A percentile compares a stretch with the other conserved stretches of the same genome.
phyloP scores from a whole-genome alignment of 2,329 filamentous ascomycete species.

The Pseudogymnoascus sp. region DNA sequence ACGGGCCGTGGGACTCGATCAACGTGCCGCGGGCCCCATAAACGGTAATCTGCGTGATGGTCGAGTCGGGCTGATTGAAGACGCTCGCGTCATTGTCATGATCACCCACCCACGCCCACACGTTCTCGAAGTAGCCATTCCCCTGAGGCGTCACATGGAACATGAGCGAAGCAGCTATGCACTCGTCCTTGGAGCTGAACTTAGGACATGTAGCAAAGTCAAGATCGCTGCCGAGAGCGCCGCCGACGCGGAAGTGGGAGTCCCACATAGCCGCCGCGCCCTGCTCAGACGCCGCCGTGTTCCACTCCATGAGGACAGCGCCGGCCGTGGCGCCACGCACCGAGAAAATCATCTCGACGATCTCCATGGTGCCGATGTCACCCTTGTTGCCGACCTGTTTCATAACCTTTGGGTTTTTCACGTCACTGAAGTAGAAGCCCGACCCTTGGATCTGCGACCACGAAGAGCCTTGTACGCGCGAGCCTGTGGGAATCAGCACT shows the following conservation, averaged over 20 bases:
- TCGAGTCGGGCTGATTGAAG: slow-evolving; percentile 15
- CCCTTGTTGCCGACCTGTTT: slow-evolving; percentile 48
- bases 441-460: slow-evolving; percentile 31
- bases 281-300: slow-evolving; percentile 36
- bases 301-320: slow-evolving; percentile 55
- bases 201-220: slow-evolving; percentile 34
- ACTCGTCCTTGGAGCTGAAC: slow-evolving; percentile 25
- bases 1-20: slow-evolving; percentile 59
- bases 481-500: slow-evolving; percentile 35
- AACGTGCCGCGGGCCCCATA: slow-evolving; percentile 31
- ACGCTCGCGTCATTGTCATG: slow-evolving; percentile 28
- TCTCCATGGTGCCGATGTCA: slow-evolving; percentile 48
- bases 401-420: slow-evolving; percentile 45
- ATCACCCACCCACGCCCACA: slow-evolving; percentile 38
- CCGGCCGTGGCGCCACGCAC: slow-evolving; percentile 50
- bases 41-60: slow-evolving; percentile 26
- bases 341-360: slow-evolving; percentile 51
- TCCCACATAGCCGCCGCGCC: slow-evolving; percentile 41
- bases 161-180: slow-evolving; percentile 25
- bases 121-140: too few species aligned
- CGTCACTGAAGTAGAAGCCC: slow-evolving; percentile 40
- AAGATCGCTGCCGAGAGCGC: slow-evolving; percentile 38
- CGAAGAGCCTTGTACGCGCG: slow-evolving; percentile 30
- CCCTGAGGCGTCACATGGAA: slow-evolving; percentile 25
- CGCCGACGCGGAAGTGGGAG: slow-evolving; percentile 26